A percentile compares a stretch with the other conserved stretches of the same genome.
phyloP scores from a whole-genome alignment of 164 flowering plant species.

The Berberis thunbergii region DNA sequence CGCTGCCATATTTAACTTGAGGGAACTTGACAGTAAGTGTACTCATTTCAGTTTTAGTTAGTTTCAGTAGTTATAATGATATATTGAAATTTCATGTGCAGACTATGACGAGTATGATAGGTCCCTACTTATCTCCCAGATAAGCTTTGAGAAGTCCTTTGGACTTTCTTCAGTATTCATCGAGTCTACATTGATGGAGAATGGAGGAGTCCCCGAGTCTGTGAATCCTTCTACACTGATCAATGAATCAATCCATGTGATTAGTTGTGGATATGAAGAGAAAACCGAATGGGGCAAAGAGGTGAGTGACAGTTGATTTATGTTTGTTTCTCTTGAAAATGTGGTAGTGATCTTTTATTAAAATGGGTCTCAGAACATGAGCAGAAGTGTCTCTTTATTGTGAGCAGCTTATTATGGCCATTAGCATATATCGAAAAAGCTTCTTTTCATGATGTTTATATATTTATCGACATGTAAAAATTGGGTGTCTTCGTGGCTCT shows the following conservation, averaged over 20 bases:
- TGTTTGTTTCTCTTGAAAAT: neutral
- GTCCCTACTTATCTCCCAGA: conserved; percentile 81
- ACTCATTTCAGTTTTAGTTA: neutral
- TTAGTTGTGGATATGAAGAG: conserved; percentile 95
- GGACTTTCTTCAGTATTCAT: conserved; percentile 88
- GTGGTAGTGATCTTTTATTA: too few relatives aligned
- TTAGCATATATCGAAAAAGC: neutral
- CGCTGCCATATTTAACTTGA: conserved; percentile 91
- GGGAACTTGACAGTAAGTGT: conserved; percentile 79
- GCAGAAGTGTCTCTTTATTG: too few relatives aligned
- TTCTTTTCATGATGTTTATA: neutral
- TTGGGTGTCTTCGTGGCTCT: neutral
- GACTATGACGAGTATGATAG: conserved; percentile 91
- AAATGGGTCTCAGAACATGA: too few relatives aligned
- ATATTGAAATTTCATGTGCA: conserved; percentile 13
- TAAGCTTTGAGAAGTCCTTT: conserved; percentile 93
- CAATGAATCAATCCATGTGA: conserved; percentile 93
- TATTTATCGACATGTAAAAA: neutral
- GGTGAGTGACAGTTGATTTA: conserved; percentile 19
- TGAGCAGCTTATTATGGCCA: neutral
- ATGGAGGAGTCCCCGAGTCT: conserved; percentile 87
- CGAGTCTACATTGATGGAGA: conserved; percentile 91
- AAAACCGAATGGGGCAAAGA: conserved; percentile 99
- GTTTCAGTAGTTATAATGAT: conserved; percentile 3
- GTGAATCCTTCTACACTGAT: conserved; percentile 67